A percentile compares a stretch with the other conserved stretches of the same genome.
phyloP scores from a whole-genome alignment of 2,329 filamentous ascomycete species.

The Colletotrichum acutatum region DNA sequence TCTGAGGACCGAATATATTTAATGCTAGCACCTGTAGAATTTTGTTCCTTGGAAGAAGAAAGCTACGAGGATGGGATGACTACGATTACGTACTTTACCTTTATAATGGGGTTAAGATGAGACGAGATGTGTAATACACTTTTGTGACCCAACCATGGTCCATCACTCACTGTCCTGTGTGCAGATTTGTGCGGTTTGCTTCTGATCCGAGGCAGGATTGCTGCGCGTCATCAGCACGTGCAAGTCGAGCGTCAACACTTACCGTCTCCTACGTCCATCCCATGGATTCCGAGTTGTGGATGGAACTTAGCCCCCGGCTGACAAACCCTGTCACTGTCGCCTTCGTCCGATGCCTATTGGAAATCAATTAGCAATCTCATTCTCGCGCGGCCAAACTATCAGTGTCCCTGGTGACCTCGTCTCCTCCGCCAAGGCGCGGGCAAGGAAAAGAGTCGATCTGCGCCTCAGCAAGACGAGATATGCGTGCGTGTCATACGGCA shows the following conservation, averaged over 20 bases:
- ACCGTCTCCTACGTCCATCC: neutral
- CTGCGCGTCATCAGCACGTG: neutral
- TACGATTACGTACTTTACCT: neutral
- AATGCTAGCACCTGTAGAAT: neutral
- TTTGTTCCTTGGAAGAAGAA: neutral
- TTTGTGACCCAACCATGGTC: neutral
- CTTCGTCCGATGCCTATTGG: neutral
- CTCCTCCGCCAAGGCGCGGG: conserved; percentile 2
- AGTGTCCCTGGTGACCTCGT: neutral
- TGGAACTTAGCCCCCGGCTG: neutral
- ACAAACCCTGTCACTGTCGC: neutral
- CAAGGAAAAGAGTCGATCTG: neutral
- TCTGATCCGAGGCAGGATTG: neutral
- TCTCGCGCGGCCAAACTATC: neutral
- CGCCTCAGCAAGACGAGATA: neutral
- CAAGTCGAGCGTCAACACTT: neutral
- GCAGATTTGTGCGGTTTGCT: neutral
- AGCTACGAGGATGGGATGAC: neutral
- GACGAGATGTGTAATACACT: neutral
- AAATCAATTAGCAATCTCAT: conserved; percentile 6
- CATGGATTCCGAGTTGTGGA: neutral
- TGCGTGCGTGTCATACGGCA: neutral
- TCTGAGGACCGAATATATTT: neutral
- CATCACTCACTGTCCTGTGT: neutral
- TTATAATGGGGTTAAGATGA: neutral